Evolutionary conservation across 805 yeast genomes (phyloP).

Genomic region (Clavispora santaluciae): DNA sequence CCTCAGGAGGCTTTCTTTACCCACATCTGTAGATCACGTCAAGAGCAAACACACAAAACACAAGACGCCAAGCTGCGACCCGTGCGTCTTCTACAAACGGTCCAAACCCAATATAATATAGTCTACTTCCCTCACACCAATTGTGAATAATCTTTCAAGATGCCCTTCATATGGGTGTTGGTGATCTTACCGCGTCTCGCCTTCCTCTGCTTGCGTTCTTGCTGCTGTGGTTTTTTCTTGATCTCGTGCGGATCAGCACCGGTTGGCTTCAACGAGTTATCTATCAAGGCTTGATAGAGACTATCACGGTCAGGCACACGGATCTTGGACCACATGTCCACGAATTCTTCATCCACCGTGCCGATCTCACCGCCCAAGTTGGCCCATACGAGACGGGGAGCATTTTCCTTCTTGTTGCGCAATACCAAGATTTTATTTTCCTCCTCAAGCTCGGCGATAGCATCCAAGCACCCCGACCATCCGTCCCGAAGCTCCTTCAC

Average conservation of each 20-base stretch:
- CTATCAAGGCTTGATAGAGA: constrained; percentile 70
- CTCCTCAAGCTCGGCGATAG: constrained; percentile 73
- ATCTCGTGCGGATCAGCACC: constrained; percentile 96
- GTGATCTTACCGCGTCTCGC: constrained; percentile 92
- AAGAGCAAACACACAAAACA: no score
- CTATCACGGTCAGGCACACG: constrained; percentile 79
- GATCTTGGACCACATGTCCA: constrained; percentile 72
- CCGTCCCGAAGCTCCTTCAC: constrained; percentile 86
- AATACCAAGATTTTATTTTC: constrained; percentile 75
- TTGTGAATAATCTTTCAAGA: constrained; percentile 75
- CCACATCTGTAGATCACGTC: no score
- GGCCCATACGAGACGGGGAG: constrained; percentile 92
- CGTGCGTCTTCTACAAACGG: no score
- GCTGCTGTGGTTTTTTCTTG: constrained; percentile 54
- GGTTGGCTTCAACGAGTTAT: constrained; percentile 91
- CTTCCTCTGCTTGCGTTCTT: constrained; percentile 79
- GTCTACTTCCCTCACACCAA: constrained; percentile 18
- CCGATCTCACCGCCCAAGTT: constrained; percentile 72
- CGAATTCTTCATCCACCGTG: constrained; percentile 75
- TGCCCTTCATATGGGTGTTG: constrained; percentile 94
- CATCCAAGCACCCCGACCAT: constrained; percentile 84
- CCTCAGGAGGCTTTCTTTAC: no score
- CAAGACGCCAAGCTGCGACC: no score
- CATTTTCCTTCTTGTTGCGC: constrained; percentile 87
- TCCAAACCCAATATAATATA: not conserved